phyloP scores from a whole-genome alignment of 257 asterid species.

The Misopates orontium region DNA sequence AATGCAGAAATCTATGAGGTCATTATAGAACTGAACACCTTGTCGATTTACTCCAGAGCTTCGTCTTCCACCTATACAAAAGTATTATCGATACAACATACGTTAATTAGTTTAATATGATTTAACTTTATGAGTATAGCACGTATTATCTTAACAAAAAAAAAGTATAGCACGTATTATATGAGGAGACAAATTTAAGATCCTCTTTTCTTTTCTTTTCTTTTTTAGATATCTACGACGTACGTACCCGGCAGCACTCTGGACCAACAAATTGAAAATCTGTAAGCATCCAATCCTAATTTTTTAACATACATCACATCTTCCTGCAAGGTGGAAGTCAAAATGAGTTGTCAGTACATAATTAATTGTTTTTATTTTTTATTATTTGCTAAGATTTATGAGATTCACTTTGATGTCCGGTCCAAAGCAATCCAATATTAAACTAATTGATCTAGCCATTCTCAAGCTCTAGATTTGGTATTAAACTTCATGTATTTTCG shows the following conservation, averaged over 20 bases:
- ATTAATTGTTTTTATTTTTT: not conserved
- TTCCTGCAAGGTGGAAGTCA: slow-evolving; percentile 20
- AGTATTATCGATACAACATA: not conserved
- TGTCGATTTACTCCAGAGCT: slow-evolving; percentile 3
- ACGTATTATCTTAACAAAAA: no score
- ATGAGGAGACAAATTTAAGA: not conserved
- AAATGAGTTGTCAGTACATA: not conserved
- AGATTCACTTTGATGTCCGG: no score
- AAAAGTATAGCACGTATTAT: no score
- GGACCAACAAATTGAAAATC: slow-evolving; percentile 35
- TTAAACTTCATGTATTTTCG: no score
- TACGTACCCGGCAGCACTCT: slow-evolving; percentile 28
- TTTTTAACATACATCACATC: slow-evolving; percentile 27
- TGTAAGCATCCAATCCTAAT: slow-evolving; percentile 34
- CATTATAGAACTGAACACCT: slow-evolving; percentile 33
- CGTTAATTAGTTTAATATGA: not conserved
- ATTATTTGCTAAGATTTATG: not conserved
- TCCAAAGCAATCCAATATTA: not conserved
- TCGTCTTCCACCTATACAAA: slow-evolving; percentile 28
- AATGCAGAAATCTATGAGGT: slow-evolving; percentile 25
- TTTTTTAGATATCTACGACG: not conserved
- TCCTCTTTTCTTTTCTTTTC: not conserved
- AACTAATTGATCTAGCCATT: no score
- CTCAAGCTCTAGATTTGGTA: no score
- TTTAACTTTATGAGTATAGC: not conserved